A percentile compares a stretch with the other conserved stretches of the same genome.
These are phyloP conservation scores for Kregervanrija delftensis DNA, from an alignment of 805 yeast genomes.

Conservation along the genomic window DNA sequence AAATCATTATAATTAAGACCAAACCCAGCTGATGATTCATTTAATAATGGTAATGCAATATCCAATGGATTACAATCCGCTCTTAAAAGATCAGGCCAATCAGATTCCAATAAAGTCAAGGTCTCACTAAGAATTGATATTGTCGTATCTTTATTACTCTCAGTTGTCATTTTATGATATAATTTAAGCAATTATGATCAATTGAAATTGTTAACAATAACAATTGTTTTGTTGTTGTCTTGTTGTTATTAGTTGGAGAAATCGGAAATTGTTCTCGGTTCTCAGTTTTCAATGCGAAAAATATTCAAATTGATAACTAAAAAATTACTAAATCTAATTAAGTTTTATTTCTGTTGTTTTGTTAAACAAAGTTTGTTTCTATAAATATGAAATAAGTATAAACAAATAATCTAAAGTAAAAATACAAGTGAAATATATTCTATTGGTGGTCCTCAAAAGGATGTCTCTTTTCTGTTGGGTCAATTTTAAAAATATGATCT, in stretches of 20 bases:
- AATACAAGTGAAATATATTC: too few species aligned
- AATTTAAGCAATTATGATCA: too few species aligned
- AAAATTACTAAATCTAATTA: not conserved
- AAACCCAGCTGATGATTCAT: slow-evolving; percentile 85
- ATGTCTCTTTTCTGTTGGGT: slow-evolving; percentile 35
- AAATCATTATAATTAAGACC: slow-evolving; percentile 71
- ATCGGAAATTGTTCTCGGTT: too few species aligned
- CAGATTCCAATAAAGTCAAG: slow-evolving; percentile 7
- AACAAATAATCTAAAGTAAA: too few species aligned
- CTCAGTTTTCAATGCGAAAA: too few species aligned
- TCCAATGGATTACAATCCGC: slow-evolving; percentile 75
- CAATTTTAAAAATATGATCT: slow-evolving; percentile 69
- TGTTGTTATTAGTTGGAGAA: too few species aligned
- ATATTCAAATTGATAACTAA: too few species aligned
- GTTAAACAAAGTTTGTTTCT: not conserved
- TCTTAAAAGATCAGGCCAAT: slow-evolving; percentile 35
- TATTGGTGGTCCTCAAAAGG: slow-evolving; percentile 12
- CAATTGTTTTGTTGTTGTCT: too few species aligned
- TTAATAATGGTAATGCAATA: slow-evolving; percentile 73
- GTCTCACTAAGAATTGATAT: not conserved
- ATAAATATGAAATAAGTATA: not conserved
- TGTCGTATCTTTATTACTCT: too few species aligned
- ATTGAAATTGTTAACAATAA: too few species aligned
- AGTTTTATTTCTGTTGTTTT: not conserved
- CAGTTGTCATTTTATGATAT: too few species aligned